A percentile compares a stretch with the other conserved stretches of the same genome.
Conservation (phyloP, 2,329 filamentous ascomycete genomes). For the Ramularia endophylla region DNA sequence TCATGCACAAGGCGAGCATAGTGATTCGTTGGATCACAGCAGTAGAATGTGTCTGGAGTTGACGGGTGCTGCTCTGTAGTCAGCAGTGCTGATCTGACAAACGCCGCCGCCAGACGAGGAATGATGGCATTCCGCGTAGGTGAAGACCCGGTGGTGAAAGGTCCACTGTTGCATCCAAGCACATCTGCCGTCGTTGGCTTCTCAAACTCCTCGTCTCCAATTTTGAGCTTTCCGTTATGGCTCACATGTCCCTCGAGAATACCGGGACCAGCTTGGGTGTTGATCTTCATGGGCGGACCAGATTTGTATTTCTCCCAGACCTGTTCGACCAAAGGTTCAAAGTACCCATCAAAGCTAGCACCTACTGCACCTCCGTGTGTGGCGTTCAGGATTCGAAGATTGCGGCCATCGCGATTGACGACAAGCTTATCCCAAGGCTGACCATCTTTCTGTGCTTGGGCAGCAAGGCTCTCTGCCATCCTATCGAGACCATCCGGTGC, state of each 20-base stretch:
- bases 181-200: conserved; percentile 60
- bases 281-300: conserved; percentile 46
- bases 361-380: conserved; percentile 44
- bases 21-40: conserved; percentile 43
- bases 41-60: conserved; percentile 30
- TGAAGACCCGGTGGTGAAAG: conserved; percentile 47
- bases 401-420: conserved; percentile 35
- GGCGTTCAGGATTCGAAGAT: conserved; percentile 41
- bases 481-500: conserved; percentile 50
- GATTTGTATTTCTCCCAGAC: conserved; percentile 48
- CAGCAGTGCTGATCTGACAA: conserved; percentile 69
- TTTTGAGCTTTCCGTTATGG: conserved; percentile 35
- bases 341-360: conserved; percentile 49
- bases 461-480: conserved; percentile 50
- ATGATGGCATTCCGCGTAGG: conserved; percentile 55
- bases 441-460: conserved; percentile 52
- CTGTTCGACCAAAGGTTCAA: conserved; percentile 46
- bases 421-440: conserved; percentile 60
- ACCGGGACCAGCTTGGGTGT: conserved; percentile 59
- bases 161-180: conserved; percentile 60
- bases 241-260: conserved; percentile 47
- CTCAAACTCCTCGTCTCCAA: conserved; percentile 47
- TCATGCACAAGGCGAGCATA: conserved; percentile 57
- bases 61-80: conserved; percentile 36
- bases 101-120: conserved; percentile 68